Percentiles rank a stretch among this genome's conserved stretches.
phyloP scores from a whole-genome alignment of 805 yeast genomes.

The Jamesozyma piceae region DNA sequence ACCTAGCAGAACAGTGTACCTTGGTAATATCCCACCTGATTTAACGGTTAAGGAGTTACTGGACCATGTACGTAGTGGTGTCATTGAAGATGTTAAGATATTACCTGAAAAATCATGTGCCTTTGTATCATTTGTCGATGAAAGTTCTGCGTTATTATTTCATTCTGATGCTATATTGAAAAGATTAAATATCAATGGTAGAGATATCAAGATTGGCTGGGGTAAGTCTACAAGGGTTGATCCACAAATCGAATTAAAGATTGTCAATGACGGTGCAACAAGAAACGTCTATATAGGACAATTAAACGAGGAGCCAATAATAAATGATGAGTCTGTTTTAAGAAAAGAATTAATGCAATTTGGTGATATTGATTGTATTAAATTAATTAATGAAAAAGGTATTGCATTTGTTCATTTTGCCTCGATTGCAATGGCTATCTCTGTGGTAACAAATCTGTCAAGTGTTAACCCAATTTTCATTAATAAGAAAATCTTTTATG shows the following conservation, averaged over 20 bases:
- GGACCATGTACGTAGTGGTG: constrained; percentile 86
- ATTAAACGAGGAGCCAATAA: constrained; percentile 42
- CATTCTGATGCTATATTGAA: constrained; percentile 89
- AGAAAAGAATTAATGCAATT: constrained; percentile 55
- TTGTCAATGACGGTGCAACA: constrained; percentile 81
- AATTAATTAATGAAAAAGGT: constrained; percentile 69
- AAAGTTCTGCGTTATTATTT: constrained; percentile 78
- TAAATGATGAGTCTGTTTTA: constrained; percentile 51
- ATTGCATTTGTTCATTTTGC: constrained; percentile 88
- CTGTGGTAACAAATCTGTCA: constrained; percentile 71
- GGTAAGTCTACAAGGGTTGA: constrained; percentile 71
- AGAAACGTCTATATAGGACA: constrained; percentile 88
- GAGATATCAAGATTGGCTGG: constrained; percentile 88
- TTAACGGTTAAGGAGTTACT: constrained; percentile 72
- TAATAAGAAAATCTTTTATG: constrained; percentile 75
- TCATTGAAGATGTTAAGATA: constrained; percentile 68
- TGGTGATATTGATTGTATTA: constrained; percentile 81
- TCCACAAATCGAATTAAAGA: constrained; percentile 65
- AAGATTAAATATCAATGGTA: constrained; percentile 67
- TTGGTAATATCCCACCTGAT: constrained; percentile 81
- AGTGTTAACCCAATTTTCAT: constrained; percentile 54
- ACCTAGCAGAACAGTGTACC: constrained; percentile 77
- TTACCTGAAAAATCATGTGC: constrained; percentile 86
- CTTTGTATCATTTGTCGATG: constrained; percentile 80
- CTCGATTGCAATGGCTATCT: constrained; percentile 75